phyloP scores from a whole-genome alignment of 257 asterid genomes.

The Phtheirospermum japonicum region DNA sequence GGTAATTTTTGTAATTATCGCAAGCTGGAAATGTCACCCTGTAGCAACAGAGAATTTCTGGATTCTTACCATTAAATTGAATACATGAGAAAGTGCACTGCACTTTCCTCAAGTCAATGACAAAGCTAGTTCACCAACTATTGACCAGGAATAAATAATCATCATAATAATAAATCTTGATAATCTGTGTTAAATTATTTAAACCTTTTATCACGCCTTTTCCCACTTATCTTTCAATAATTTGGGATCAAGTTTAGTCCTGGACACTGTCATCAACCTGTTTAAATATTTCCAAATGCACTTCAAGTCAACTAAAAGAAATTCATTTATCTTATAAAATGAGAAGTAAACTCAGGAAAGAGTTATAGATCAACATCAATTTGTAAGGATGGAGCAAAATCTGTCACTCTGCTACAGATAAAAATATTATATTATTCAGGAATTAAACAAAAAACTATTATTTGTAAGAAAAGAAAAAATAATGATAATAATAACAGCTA shows the following conservation, averaged over 20 bases:
- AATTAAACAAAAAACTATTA: no score
- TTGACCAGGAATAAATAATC: conserved; percentile 17
- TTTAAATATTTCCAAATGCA: conserved; percentile 4
- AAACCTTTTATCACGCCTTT: conserved; percentile 9
- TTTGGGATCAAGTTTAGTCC: conserved; percentile 3
- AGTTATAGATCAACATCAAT: no score
- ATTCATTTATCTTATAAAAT: neutral
- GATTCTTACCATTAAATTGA: conserved; percentile 1
- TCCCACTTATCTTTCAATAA: neutral
- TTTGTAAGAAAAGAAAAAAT: no score
- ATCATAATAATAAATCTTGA: neutral
- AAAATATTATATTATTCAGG: no score
- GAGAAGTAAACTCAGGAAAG: conserved; percentile 17
- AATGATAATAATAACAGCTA: no score
- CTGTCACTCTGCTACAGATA: no score
- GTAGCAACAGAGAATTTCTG: neutral
- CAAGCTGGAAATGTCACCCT: no score
- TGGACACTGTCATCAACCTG: neutral
- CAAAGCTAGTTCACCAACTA: conserved; percentile 10
- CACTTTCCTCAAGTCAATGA: conserved; percentile 32
- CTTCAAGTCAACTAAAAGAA: neutral
- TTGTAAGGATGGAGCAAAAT: no score
- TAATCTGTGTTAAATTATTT: conserved; percentile 8
- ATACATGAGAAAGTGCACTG: conserved; percentile 27
- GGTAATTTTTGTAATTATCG: no score